Evolutionary conservation across 352 stramenopile species (phyloP), one percentile per base, ranked within the genome.

Genomic region (Phytophthora tubulina): DNA sequence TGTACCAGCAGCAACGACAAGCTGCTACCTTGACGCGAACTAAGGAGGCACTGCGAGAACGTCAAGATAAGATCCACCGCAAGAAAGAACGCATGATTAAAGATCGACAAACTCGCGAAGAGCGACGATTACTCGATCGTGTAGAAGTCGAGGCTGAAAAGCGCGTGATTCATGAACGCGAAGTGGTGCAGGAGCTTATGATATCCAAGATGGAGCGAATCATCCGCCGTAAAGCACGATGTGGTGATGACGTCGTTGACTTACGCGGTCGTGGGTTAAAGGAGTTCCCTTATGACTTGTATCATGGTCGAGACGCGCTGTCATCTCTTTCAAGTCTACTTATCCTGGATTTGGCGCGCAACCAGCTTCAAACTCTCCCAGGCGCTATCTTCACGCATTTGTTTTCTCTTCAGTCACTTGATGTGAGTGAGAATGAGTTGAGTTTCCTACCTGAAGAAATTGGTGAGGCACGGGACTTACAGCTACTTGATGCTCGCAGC

Each of bases 271-370:
- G 65, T 0, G 36, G 42, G 2, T 39, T 94, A 3, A 76, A 75
- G 9, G 76, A 80, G 27, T 14, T 94, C 2, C 85, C 87, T 10
- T 11, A 58, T 0, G 46, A 76, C 10, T 58, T 89, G 33, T 91
- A 80, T 42, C 78, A 83, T 49, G 87, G 85, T 7, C 81, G 80
- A 51, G 82, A 91, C 31, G 75, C 80, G 0, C 67, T 93, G 9
- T 70, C 71, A 35, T 70, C 78, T 14, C 72, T 94, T 3, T 88
- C 87, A 6, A 89, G 79, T 63, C 60, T 94, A 30, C 51, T 94
- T n/a, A 81, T 92, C 27, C 44, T 95, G 13, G 85, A 90, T 57
- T 49, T 95, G 41, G 76, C 81, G 3, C 65, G 72, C n/a, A 95
- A 95, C 49, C 48, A 69, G 11, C 75, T 95, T 15, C 39, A 67